A percentile compares a stretch with the other conserved stretches of the same genome.
These are phyloP conservation scores for Cercospora berteroae DNA, from an alignment of 2,329 filamentous ascomycete species.

Conservation along the genomic window DNA sequence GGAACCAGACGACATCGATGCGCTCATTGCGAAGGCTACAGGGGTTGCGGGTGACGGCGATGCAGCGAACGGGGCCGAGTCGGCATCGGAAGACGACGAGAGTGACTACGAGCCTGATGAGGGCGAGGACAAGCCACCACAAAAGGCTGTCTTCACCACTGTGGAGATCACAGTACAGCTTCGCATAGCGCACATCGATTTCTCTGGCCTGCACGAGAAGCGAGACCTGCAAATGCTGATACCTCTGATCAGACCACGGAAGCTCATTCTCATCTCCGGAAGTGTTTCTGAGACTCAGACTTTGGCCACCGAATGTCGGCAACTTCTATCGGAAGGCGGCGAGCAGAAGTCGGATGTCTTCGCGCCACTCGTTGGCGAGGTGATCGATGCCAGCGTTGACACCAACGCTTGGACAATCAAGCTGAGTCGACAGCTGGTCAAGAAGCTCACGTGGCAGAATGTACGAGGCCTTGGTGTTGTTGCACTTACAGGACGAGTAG, in stretches of 20 bases:
- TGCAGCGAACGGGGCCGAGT: slow-evolving; percentile 22
- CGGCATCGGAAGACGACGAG: slow-evolving; percentile 41
- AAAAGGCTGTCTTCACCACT: slow-evolving; percentile 67
- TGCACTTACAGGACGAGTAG: slow-evolving; percentile 76
- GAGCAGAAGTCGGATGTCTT: slow-evolving; percentile 58
- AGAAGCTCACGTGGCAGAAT: slow-evolving; percentile 89
- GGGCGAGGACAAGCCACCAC: slow-evolving; percentile 61
- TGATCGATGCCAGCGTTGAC: slow-evolving; percentile 88
- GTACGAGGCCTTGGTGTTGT: slow-evolving; percentile 87
- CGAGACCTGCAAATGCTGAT: slow-evolving; percentile 92
- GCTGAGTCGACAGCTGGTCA: slow-evolving; percentile 78
- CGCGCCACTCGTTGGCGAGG: slow-evolving; percentile 70
- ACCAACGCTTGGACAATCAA: slow-evolving; percentile 97
- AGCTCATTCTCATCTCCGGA: slow-evolving; percentile 88
- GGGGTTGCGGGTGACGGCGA: slow-evolving; percentile 23
- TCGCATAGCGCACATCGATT: slow-evolving; percentile 84
- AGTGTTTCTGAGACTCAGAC: slow-evolving; percentile 72
- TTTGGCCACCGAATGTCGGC: slow-evolving; percentile 76
- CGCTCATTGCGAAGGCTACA: slow-evolving; percentile 35
- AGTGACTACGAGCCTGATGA: slow-evolving; percentile 54
- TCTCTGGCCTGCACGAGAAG: slow-evolving; percentile 87
- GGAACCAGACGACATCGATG: slow-evolving; percentile 39
- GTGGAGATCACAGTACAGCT: slow-evolving; percentile 67
- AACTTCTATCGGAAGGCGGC: slow-evolving; percentile 51
- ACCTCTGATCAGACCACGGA: slow-evolving; percentile 87